A percentile compares a stretch with the other conserved stretches of the same genome.
phyloP scores from a whole-genome alignment of 2,329 filamentous ascomycete species.

The Aspergillus sp. region DNA sequence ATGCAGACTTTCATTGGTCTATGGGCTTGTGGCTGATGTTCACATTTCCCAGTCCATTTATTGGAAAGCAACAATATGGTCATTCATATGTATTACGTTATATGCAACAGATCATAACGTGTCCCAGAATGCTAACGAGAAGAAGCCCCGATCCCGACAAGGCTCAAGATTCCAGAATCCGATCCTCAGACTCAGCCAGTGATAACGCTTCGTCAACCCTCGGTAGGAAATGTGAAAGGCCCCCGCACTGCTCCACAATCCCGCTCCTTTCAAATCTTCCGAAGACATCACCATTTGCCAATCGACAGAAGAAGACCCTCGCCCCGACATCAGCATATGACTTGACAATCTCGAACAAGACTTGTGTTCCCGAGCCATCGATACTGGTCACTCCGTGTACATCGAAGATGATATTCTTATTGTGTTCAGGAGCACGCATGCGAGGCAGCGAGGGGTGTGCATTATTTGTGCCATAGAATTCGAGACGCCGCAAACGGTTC shows the following conservation, averaged over 20 bases:
- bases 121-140: too few relatives aligned
- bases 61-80: neutral
- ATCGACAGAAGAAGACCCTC: constrained; percentile 46
- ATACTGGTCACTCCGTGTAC: constrained; percentile 94
- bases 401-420: constrained; percentile 90
- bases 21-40: too few relatives aligned
- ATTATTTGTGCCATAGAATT: constrained; percentile 76
- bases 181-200: constrained; percentile 64
- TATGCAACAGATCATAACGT: too few relatives aligned
- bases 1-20: neutral
- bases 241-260: constrained; percentile 76
- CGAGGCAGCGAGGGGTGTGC: constrained; percentile 83
- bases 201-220: constrained; percentile 78
- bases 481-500: constrained; percentile 69
- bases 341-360: constrained; percentile 79
- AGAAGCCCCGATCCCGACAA: too few relatives aligned
- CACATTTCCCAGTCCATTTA: neutral
- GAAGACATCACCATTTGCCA: constrained; percentile 54
- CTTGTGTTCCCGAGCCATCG: constrained; percentile 87
- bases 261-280: constrained; percentile 67
- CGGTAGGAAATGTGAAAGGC: constrained; percentile 66
- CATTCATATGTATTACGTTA: neutral
- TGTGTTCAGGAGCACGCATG: constrained; percentile 67
- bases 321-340: constrained; percentile 70
- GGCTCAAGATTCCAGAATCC: constrained; percentile 29